Evolutionary conservation across 1,284 basidiomycete species (phyloP).

Genomic region (Boletus sp.): DNA sequence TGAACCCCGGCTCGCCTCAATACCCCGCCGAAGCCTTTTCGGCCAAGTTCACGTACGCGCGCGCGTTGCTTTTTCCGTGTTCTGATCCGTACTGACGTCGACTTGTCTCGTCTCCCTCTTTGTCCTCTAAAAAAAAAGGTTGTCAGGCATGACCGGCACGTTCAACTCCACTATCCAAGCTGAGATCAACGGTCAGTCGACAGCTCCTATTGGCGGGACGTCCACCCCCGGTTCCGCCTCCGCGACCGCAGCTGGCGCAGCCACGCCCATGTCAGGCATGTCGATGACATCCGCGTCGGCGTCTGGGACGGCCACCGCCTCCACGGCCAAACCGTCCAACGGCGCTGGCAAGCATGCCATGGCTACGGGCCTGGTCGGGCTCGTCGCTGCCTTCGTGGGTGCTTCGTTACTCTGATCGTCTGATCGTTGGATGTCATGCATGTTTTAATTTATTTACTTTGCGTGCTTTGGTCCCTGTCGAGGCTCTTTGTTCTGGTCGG

Average conservation of each 20-base stretch:
- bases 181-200: conserved; percentile 56
- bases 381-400: conserved; percentile 21
- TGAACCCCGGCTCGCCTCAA: conserved; percentile 47
- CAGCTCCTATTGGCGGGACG: conserved; percentile 47
- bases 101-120: too few relatives aligned
- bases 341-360: conserved; percentile 23
- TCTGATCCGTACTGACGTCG: background rate
- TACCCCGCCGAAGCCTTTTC: conserved; percentile 73
- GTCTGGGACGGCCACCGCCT: conserved; percentile 12
- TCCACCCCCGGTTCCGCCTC: conserved; percentile 5
- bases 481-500: background rate
- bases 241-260: background rate
- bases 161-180: conserved; percentile 53
- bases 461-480: background rate
- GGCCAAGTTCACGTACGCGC: conserved; percentile 65
- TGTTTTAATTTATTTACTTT: background rate
- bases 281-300: background rate
- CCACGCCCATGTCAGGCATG: background rate
- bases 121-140: background rate
- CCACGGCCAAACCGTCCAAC: conserved; percentile 16
- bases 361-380: conserved; percentile 21
- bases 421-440: too few relatives aligned
- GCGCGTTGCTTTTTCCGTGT: too few relatives aligned
- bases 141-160: conserved; percentile 52
- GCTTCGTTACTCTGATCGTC: conserved; percentile 20